Evolutionary conservation across 1,284 basidiomycete genomes (phyloP), one percentile per base, ranked within the genome.

Genomic region (Boletus sp.): DNA sequence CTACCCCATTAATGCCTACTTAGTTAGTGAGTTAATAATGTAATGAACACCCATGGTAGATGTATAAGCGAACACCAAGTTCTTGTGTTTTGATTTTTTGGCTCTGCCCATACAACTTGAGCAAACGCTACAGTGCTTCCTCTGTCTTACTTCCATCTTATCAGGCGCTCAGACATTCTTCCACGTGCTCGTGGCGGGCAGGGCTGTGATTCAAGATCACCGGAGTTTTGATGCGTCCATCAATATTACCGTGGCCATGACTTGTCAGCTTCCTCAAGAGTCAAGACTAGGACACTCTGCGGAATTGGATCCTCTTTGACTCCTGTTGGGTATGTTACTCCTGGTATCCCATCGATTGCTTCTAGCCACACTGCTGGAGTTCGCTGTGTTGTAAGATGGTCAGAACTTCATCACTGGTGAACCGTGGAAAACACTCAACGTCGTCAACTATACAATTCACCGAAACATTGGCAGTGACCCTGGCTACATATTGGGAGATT

Each of bases 1-100:
- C 62, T 66, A 67, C 62, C 64, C 63, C 62, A 64, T 64, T 64
- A 64, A 65, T 68, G 61, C 62, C n/a, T n/a, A n/a, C n/a, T n/a
- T n/a, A n/a, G n/a, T n/a, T n/a, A n/a, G n/a, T n/a, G n/a, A n/a
- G n/a, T n/a, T n/a, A n/a, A n/a, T n/a, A n/a, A n/a, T n/a, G n/a
- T n/a, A n/a, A n/a, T n/a, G n/a, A n/a, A n/a, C n/a, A n/a, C n/a
- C n/a, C n/a, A n/a, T n/a, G n/a, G n/a, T n/a, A n/a, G n/a, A n/a
- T n/a, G n/a, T n/a, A n/a, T n/a, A n/a, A n/a, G n/a, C n/a, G n/a
- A n/a, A n/a, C n/a, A n/a, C n/a, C n/a, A n/a, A n/a, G n/a, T n/a
- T n/a, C n/a, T n/a, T n/a, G n/a, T n/a, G n/a, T n/a, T n/a, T n/a
- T n/a, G n/a, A n/a, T n/a, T n/a, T n/a, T n/a, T n/a, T n/a, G n/a